A percentile compares a stretch with the other conserved stretches of the same genome.
These are phyloP conservation scores for Vittaforma corneae DNA, from an alignment of 371 early-diverging fungal species.

Conservation along the genomic window DNA sequence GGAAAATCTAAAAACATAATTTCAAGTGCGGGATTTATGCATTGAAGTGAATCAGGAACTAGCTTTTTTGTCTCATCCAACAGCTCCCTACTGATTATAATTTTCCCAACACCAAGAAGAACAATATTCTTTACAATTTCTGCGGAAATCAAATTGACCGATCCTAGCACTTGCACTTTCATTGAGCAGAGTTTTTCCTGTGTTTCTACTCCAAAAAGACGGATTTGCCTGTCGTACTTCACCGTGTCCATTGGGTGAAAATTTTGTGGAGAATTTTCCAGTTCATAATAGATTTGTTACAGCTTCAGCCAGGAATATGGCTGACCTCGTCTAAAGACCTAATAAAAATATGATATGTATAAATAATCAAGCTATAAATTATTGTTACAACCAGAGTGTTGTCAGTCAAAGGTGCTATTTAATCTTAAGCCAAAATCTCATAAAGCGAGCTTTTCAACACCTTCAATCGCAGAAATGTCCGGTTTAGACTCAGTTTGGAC, in stretches of 20 bases:
- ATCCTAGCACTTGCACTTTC: not conserved
- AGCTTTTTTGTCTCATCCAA: not conserved
- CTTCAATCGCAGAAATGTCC: too few species aligned
- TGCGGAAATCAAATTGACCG: conserved; percentile 1
- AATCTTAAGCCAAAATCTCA: too few species aligned
- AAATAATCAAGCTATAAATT: too few species aligned
- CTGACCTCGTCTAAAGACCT: too few species aligned
- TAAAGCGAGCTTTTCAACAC: too few species aligned
- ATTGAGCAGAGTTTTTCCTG: conserved; percentile 6
- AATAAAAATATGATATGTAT: too few species aligned
- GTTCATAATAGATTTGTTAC: too few species aligned
- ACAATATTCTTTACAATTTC: conserved; percentile 28
- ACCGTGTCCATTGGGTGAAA: too few species aligned
- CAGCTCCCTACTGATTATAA: not conserved
- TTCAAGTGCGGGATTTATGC: conserved; percentile 4
- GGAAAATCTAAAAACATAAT: not conserved
- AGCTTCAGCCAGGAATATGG: too few species aligned
- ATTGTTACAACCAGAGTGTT: too few species aligned
- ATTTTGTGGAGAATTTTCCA: too few species aligned
- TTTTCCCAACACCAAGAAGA: conserved; percentile 12
- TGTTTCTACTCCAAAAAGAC: conserved; percentile 22
- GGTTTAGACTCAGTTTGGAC: not conserved
- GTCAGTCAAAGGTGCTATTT: too few species aligned
- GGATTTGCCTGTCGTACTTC: conserved; percentile 17
- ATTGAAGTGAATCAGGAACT: conserved; percentile 5